Conservation (phyloP, 371 early-diverging fungal genomes). For the Mucor racemosus region DNA sequence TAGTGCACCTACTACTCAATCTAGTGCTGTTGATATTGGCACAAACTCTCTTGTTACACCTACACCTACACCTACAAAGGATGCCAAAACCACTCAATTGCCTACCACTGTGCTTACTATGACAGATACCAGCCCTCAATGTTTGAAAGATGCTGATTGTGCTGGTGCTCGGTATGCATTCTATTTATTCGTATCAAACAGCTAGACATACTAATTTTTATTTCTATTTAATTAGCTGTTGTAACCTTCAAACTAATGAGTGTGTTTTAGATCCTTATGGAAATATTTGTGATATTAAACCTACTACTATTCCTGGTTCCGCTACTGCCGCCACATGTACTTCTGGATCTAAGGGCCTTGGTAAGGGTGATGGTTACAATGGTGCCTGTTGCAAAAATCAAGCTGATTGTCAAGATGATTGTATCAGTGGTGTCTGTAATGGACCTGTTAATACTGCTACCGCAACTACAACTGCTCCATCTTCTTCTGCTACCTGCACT, state of each 20-base stretch:
- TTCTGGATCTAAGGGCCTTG: constrained; percentile 21
- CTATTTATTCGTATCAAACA: too few relatives aligned
- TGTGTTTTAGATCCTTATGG: constrained; percentile 33
- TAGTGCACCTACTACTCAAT: constrained; percentile 24
- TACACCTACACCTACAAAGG: background rate
- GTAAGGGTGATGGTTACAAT: constrained; percentile 16
- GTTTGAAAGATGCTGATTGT: constrained; percentile 27
- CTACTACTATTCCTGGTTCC: constrained; percentile 1
- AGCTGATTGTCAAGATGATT: constrained; percentile 14
- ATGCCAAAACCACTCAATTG: constrained; percentile 11
- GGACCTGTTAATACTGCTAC: constrained; percentile 17
- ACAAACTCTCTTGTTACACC: background rate
- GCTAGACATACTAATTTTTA: too few relatives aligned
- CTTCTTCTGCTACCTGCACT: background rate
- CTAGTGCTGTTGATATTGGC: constrained; percentile 1
- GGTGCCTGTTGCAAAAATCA: constrained; percentile 19
- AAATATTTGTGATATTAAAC: constrained; percentile 27
- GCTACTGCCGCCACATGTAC: constrained; percentile 5
- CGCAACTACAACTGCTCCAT: constrained; percentile 1
- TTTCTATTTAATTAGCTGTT: constrained; percentile 16
- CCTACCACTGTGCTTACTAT: constrained; percentile 20
- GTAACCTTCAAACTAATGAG: constrained; percentile 25
- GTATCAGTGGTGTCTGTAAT: constrained; percentile 3
- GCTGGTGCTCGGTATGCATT: constrained; percentile 29
- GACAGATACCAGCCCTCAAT: constrained; percentile 9